A percentile compares a stretch with the other conserved stretches of the same genome.
Conservation (phyloP, 169 alveolate genomes). For the Plasmodium yoelii region DNA sequence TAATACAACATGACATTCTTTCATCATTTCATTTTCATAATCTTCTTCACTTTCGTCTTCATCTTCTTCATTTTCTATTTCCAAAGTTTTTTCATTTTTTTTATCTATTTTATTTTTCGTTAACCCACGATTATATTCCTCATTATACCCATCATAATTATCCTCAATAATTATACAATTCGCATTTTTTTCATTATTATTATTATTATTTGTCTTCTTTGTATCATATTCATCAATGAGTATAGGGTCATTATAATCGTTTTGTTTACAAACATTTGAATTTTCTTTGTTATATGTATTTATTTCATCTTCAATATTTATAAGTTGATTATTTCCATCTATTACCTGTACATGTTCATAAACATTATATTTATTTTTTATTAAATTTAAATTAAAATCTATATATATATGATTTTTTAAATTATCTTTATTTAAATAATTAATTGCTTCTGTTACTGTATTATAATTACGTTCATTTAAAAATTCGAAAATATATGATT, state of each 20-base stretch:
- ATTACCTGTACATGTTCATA: not conserved
- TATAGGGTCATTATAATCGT: not conserved
- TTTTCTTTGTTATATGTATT: not conserved
- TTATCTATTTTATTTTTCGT: not conserved
- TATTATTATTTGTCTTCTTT: not conserved
- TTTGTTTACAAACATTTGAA: not conserved
- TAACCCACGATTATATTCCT: not conserved
- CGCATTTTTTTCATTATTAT: not conserved
- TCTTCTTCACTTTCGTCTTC: not conserved
- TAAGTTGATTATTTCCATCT: not conserved
- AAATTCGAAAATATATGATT: constrained; percentile 44
- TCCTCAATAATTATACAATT: not conserved
- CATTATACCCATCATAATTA: constrained; percentile 6
- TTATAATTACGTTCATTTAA: constrained; percentile 27
- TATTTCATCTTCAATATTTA: not conserved
- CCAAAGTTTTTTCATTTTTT: not conserved
- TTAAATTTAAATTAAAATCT: constrained; percentile 50
- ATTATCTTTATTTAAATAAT: constrained; percentile 51
- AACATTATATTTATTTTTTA: constrained; percentile 32
- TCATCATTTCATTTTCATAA: constrained; percentile 2
- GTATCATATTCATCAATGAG: not conserved
- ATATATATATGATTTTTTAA: constrained; percentile 49
- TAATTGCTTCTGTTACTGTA: constrained; percentile 19
- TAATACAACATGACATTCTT: constrained; percentile 12
- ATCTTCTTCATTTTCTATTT: not conserved